Conservation (phyloP, 768 basidiomycete genomes). For the Mycena rosella region DNA sequence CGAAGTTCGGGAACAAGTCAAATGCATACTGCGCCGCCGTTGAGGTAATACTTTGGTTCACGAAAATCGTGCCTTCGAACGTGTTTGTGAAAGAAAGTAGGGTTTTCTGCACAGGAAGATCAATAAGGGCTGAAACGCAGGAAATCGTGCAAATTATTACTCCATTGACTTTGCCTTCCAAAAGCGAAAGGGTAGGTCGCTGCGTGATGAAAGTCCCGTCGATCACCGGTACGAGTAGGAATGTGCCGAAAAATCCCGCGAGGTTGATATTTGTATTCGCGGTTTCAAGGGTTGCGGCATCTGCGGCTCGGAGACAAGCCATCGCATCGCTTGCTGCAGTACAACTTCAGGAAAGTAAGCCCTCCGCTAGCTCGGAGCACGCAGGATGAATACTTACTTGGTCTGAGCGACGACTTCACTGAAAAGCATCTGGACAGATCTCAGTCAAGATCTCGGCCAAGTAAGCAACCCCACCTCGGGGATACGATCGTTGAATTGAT, state of each 20-base stretch:
- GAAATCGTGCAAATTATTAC: slow-evolving; percentile 30
- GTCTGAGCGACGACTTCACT: slow-evolving; percentile 37
- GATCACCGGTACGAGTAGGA: slow-evolving; percentile 46
- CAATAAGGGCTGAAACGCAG: slow-evolving; percentile 1
- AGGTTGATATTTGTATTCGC: slow-evolving; percentile 38
- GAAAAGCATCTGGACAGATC: slow-evolving; percentile 13
- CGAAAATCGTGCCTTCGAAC: slow-evolving; percentile 47
- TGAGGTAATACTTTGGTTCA: slow-evolving; percentile 31
- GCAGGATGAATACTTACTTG: slow-evolving; percentile 30
- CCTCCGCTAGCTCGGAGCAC: not conserved
- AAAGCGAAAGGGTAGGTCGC: slow-evolving; percentile 46
- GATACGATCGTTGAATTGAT: slow-evolving; percentile 47
- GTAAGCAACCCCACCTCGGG: slow-evolving; percentile 36
- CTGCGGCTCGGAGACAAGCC: slow-evolving; percentile 45
- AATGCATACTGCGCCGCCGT: slow-evolving; percentile 31
- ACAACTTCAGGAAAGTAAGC: slow-evolving; percentile 39
- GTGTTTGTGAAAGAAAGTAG: slow-evolving; percentile 42
- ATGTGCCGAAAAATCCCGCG: slow-evolving; percentile 44
- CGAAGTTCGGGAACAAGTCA: slow-evolving; percentile 38
- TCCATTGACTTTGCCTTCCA: slow-evolving; percentile 47
- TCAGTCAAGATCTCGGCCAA: not conserved
- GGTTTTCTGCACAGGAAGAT: slow-evolving; percentile 25
- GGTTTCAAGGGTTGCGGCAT: slow-evolving; percentile 39
- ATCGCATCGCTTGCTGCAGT: slow-evolving; percentile 39
- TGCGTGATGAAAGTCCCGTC: slow-evolving; percentile 52